Percentiles rank a stretch among this genome's conserved stretches.
phyloP scores from a whole-genome alignment of 805 yeast species.

The Pichia cephalocereana region DNA sequence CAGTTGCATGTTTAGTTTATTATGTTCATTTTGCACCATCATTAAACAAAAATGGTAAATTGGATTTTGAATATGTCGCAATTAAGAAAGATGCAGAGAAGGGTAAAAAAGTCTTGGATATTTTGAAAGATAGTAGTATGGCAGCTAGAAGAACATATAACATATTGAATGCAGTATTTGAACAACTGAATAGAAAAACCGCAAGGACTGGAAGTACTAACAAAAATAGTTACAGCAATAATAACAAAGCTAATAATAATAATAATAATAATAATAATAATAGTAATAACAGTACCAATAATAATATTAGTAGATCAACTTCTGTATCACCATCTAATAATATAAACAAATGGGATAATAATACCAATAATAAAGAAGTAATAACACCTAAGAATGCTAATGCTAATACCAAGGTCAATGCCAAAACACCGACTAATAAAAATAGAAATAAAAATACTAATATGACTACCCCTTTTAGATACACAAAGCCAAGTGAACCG shows the following conservation, averaged over 20 bases:
- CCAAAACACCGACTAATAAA: background rate
- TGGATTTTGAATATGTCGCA: slow-evolving; percentile 43
- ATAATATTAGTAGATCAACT: too few relatives aligned
- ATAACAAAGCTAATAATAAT: too few relatives aligned
- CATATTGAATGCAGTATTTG: slow-evolving; percentile 70
- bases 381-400: too few relatives aligned
- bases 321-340: too few relatives aligned
- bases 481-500: background rate
- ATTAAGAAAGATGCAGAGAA: slow-evolving; percentile 70
- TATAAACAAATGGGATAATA: too few relatives aligned
- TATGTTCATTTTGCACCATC: slow-evolving; percentile 52
- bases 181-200: slow-evolving; percentile 66
- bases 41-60: slow-evolving; percentile 26
- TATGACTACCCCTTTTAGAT: too few relatives aligned
- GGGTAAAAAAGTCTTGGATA: slow-evolving; percentile 66
- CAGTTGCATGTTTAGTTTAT: slow-evolving; percentile 78
- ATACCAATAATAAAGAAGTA: too few relatives aligned
- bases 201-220: slow-evolving; percentile 32
- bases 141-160: slow-evolving; percentile 77
- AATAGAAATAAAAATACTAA: background rate
- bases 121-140: slow-evolving; percentile 61
- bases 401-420: too few relatives aligned
- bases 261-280: too few relatives aligned
- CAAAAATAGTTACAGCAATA: background rate
- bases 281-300: too few relatives aligned